Base-by-base conservation (phyloP, 441 rosid species). In the Bocquillonia castaneifolia region DNA sequence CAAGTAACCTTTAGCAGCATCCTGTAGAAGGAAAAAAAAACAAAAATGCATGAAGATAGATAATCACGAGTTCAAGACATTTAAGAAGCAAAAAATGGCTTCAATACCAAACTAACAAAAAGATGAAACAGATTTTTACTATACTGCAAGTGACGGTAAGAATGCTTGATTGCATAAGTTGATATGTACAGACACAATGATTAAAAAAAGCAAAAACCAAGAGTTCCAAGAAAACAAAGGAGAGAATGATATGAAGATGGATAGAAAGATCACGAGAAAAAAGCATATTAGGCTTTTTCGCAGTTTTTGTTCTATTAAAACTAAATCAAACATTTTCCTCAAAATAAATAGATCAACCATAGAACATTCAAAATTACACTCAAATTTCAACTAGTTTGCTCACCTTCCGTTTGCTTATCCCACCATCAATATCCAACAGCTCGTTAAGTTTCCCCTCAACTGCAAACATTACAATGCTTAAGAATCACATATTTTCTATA, bases 401-500 rank as follows among this genome's bases (percentile, higher is more conserved):
- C 81, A 95, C 99, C 80, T 86, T 95, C 66, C 96, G 82, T 84
- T 88, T 95, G 82, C 91, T 90, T 58, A 95, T 88, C 58, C 99
- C 99, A 77, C 99, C 98, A 57, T 82, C 95, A 66, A 66, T 81
- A 86, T 92, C 99, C 82, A 94, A 88, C 82, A 95, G 76, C 74
- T 95, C 99, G 71, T 92, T 95, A 59, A 95, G 87, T 82, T 92
- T 95, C 86, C 83, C 99, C 76, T 92, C 92, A 78, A 95, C 99
- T 95, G 94, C 78, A 77, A 76, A 64, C 48, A 72, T 39, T 50
- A 64, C 52, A 40, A 57, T 68, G 58, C 72, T 28, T 62, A 52
- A 72, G 61, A 48, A 66, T 68, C 23, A 66, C 7, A 22, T n/a
- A 55, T 37, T 34, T 25, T n/a, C n/a, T 28, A 31, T 25, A 59